A percentile compares a stretch with the other conserved stretches of the same genome.
phyloP scores from a whole-genome alignment of 805 yeast species.

The Maudiozyma barnettii region DNA sequence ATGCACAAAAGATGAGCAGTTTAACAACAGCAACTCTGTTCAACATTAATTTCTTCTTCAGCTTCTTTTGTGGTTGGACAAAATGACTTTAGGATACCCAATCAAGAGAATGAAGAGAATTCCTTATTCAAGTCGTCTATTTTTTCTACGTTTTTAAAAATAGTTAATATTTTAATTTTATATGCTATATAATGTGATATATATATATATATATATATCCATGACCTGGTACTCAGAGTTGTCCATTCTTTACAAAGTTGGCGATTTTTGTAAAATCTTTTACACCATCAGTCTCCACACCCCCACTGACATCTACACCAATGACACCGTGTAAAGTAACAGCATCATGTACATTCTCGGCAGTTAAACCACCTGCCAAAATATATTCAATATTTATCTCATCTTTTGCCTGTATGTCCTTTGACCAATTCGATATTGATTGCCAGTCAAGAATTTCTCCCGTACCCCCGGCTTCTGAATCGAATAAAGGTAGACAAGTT shows the following conservation, averaged over 20 bases:
- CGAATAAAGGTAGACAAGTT: conserved; percentile 45
- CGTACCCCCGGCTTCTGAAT: conserved; percentile 87
- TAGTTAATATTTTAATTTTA: no score
- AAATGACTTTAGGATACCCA: no score
- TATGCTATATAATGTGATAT: not conserved
- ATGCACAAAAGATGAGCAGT: no score
- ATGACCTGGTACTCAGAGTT: conserved; percentile 11
- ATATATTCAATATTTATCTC: conserved; percentile 34
- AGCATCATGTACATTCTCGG: conserved; percentile 60
- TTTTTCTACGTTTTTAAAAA: no score
- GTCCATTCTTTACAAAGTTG: conserved; percentile 47
- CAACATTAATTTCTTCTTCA: no score
- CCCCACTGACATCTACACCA: conserved; percentile 94
- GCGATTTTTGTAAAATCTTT: conserved; percentile 62
- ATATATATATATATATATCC: not conserved
- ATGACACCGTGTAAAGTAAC: conserved; percentile 44
- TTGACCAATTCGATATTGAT: conserved; percentile 32
- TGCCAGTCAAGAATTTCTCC: conserved; percentile 77
- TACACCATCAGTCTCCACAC: conserved; percentile 72
- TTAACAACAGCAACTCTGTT: no score
- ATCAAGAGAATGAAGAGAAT: no score
- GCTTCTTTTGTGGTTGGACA: no score
- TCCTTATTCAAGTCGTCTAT: no score
- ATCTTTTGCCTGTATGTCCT: conserved; percentile 23
- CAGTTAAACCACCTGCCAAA: conserved; percentile 84